Evolutionary conservation across 495 filamentous ascomycete genomes (phyloP).

Genomic region (Cercophora scortea): DNA sequence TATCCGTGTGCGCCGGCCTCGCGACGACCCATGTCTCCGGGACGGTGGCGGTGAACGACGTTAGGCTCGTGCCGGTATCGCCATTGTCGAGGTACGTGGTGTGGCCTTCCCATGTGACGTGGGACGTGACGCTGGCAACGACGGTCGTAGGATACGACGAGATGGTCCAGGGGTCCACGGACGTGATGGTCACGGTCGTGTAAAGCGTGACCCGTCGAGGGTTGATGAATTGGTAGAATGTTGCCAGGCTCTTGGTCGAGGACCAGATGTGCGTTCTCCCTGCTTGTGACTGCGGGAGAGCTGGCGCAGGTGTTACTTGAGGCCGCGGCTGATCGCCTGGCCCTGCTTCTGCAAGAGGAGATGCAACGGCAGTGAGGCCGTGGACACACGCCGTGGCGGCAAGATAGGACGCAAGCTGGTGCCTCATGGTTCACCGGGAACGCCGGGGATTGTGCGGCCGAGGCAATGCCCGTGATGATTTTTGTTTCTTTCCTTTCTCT

Average conservation of each 20-base stretch:
- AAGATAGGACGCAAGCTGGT: too few relatives aligned
- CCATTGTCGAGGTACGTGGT: background rate
- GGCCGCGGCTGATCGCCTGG: background rate
- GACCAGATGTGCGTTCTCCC: conserved; percentile 2
- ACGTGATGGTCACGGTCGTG: conserved; percentile 7
- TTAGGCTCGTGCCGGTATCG: background rate
- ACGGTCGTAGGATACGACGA: conserved; percentile 4
- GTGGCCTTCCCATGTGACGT: background rate
- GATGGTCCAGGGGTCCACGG: conserved; percentile 1
- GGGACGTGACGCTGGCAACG: background rate
- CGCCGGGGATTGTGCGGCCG: too few relatives aligned
- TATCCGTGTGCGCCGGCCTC: background rate
- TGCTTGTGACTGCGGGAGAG: background rate
- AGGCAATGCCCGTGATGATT: too few relatives aligned
- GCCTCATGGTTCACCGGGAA: too few relatives aligned
- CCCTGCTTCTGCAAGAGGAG: too few relatives aligned
- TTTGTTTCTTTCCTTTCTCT: too few relatives aligned
- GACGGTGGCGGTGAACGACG: background rate
- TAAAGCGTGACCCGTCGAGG: background rate
- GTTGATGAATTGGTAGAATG: conserved; percentile 3
- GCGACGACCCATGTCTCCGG: conserved; percentile 7
- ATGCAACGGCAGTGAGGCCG: too few relatives aligned
- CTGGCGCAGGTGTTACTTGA: background rate
- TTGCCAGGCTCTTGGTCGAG: background rate
- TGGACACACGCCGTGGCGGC: too few relatives aligned